Base-by-base conservation (phyloP, 1,139 yeast species). In the Saccharomyces hybrid region DNA sequence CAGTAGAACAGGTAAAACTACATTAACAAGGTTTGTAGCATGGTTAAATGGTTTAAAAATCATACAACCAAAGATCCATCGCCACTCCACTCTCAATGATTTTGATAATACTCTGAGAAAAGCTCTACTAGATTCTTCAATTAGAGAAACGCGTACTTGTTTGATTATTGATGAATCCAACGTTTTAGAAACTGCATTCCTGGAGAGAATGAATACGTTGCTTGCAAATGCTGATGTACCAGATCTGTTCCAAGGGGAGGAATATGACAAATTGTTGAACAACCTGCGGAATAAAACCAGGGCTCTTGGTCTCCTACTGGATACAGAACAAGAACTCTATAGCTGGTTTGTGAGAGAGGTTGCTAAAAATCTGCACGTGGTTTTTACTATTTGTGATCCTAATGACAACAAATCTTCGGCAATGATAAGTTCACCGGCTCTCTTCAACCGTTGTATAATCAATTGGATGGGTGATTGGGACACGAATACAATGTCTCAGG, bases 391-490 rank as follows among this genome's bases (percentile, higher is more conserved):
- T 62, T 80, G 82, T 57, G 85, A 84, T 11, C 78, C 84, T 2
- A 71, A 74, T 4, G 69, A 71, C 29, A 71, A 71, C 1, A 64
- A 72, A 1, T 65, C 76, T 0, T 67, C 77, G 1, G 73, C 71
- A 24, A 78, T 84, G 2, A 77, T 86, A 4, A 77, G 91, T 0
- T 91, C 98, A 0, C 96, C 98, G 0, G 98, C 99, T 0, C 73
- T 93, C 44, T 86, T 89, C 71, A 93, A 93, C 65, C 76, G 99
- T 64, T 93, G 98, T 73, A 95, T 89, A 3, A 71, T 91, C 47
- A 83, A 85, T 65, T 89, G 95, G 91, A 84, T 89, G 85, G 96
- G 96, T 2, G 82, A 83, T 55, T 91, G 97, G 97, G 75, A 84
- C 0, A 62, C 66, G 7, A 59, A 62, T 0, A 73, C 90, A 0